Evolutionary conservation across 768 basidiomycete genomes (phyloP), one percentile per base, ranked within the genome.

Genomic region (Trametes elegans): DNA sequence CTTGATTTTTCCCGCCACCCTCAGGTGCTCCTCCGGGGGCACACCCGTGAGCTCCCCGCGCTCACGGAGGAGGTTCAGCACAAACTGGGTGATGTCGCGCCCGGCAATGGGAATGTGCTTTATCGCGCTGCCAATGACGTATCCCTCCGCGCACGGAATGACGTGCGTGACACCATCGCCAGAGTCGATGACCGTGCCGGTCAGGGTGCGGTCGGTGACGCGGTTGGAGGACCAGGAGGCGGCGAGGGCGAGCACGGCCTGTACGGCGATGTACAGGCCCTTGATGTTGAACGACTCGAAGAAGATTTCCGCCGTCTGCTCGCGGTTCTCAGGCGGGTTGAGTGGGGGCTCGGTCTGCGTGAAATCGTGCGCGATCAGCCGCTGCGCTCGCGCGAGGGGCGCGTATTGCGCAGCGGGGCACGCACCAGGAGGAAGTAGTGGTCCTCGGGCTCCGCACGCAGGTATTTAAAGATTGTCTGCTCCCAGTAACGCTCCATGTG

Each of bases 231-330:
- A 83, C 97, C 97, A 98, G 1, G 93, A 95, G 0, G 96, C 96
- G 4, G 97, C 97, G 59, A 99, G 89, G 0, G 97, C 97, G 9
- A 99, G 86, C 5, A 99, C 97, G 31, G 97, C 97, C 70, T 98
- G 97, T 0, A 99, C 97, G 47, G 95, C 97, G 64, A 99, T 98
- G 73, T 98, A 98, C 39, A 98, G 80, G 19, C 96, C 96, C 68
- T 94, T 90, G 76, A 98, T 95, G 74, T 98, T 98, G 85, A 99
- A 99, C 0, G 93, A 96, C 74, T 99, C 97, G 71, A 98, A 99
- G 82, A 99, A 98, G 75, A 98, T 98, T 70, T 98, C 96, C 18
- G 97, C 97, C 0, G 96, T 98, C 71, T 96, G 96, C 73, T 99
- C 97, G 64, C 97, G 81, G 76, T 98, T 99, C 76, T 99, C 97